phyloP scores from a whole-genome alignment of 1,284 basidiomycete species.

The Phellinidium pouzarii region DNA sequence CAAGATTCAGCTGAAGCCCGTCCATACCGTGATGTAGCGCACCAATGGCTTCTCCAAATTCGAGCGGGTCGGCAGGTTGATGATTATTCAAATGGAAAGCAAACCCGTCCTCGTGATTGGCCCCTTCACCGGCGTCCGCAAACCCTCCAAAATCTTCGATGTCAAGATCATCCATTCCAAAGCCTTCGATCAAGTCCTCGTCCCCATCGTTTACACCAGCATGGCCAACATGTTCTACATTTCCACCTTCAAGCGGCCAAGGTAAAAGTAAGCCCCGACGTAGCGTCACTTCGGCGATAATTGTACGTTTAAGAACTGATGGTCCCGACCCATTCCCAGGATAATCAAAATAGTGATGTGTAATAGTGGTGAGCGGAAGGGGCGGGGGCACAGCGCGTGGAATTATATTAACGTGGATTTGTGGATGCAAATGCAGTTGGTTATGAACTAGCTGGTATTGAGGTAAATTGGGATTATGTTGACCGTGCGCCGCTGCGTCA shows the following conservation, averaged over 20 bases:
- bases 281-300: slow-evolving; percentile 13
- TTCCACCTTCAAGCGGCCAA: neutral
- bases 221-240: neutral
- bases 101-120: neutral
- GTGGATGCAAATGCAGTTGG: neutral
- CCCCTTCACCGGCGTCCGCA: neutral
- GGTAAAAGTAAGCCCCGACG: slow-evolving; percentile 1
- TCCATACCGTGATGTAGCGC: neutral
- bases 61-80: neutral
- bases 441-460: no score
- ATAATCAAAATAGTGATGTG: slow-evolving; percentile 14
- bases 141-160: neutral
- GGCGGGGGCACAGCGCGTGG: no score
- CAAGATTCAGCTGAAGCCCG: neutral
- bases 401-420: neutral
- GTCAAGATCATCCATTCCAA: neutral
- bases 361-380: slow-evolving; percentile 9
- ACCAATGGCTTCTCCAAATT: neutral
- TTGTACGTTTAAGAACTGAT: slow-evolving; percentile 2
- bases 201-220: neutral
- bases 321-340: neutral
- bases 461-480: neutral
- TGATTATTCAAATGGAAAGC: neutral
- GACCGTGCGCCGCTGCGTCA: neutral
- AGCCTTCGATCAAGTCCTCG: neutral